Base-by-base conservation (phyloP, 2,329 filamentous ascomycete species). In the Fusarium torulosum region DNA sequence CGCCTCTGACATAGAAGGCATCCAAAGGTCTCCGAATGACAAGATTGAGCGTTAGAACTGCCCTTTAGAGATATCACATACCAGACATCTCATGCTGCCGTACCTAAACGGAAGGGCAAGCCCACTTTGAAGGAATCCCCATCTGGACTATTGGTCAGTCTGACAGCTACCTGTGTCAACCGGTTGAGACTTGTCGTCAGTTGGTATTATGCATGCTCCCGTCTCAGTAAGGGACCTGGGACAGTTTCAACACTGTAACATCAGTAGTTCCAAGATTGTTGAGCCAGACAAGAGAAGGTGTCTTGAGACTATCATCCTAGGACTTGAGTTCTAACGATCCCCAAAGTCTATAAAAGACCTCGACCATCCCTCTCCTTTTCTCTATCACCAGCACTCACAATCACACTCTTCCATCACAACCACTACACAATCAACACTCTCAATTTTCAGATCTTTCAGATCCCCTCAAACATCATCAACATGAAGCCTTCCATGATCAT, bases 401-500 rank as follows among this genome's bases (percentile, higher is more conserved):
- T 45, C 55, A 51, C 41, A 49, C 19, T 27, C 47, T 33, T 47
- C 27, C 3, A 53, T 31, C 23, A 35, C 31, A 19, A 50, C 29
- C 10, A 49, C 29, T 23, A 53, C 37, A 20, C 29, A 33, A 52
- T 2, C 2, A 41, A 4, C 27, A 40, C 14, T 14, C 27, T 40
- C 2, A 17, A 7, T 2, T 7, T 15, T 14, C 15, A 54, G 20
- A 38, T 49, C 47, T 43, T 11, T 31, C 45, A 53, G 19, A 52
- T 53, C 15, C 14, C 21, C 7, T 17, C 3, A 13, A 21, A 27
- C 29, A 29, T 13, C 19, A 38, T 31, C 20, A 66, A 40, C 13
- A 64, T 64, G 62, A 66, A 66, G 62, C 40, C 40, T 37, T 10
- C 59, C 14, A 2, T 23, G 31, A 17, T 66, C 21, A 40, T 64